Conservation (phyloP, 768 basidiomycete species). For the Trametes elegans region DNA sequence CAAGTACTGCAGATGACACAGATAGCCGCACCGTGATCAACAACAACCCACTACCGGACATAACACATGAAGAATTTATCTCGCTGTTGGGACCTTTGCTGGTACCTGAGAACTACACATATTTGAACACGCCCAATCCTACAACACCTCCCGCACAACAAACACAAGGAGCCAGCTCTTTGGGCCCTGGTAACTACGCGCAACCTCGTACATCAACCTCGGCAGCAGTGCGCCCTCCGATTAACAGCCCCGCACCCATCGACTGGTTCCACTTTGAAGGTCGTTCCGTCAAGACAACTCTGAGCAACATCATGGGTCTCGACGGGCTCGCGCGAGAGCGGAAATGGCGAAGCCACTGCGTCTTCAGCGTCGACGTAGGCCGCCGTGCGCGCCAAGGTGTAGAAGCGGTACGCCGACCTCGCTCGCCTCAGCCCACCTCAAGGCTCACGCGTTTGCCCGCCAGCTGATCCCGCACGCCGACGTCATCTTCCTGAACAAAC, state of each 20-base stretch:
- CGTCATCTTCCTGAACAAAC: conserved; percentile 74
- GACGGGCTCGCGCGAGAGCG: conserved; percentile 82
- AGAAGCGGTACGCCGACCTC: conserved; percentile 57
- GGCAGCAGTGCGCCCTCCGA: conserved; percentile 35
- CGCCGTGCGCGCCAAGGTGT: conserved; percentile 73
- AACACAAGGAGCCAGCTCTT: conserved; percentile 22
- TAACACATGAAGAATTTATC: conserved; percentile 86
- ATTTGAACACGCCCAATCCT: conserved; percentile 28
- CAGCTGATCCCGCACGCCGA: conserved; percentile 83
- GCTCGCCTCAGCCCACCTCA: background rate
- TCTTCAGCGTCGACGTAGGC: conserved; percentile 79
- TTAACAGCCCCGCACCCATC: conserved; percentile 71
- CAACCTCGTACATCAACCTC: conserved; percentile 30
- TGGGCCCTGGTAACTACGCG: conserved; percentile 7
- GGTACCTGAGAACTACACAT: conserved; percentile 75
- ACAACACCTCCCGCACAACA: conserved; percentile 19
- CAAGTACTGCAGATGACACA: conserved; percentile 44
- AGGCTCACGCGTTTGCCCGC: background rate
- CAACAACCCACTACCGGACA: conserved; percentile 84
- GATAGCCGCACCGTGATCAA: conserved; percentile 72
- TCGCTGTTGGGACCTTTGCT: conserved; percentile 76
- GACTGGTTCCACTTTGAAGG: conserved; percentile 90
- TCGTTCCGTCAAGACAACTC: conserved; percentile 72
- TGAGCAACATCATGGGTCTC: conserved; percentile 73
- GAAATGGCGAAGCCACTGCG: conserved; percentile 80